Conservation (phyloP, 2,329 filamentous ascomycete species). For the Epicoccum sorghinum region DNA sequence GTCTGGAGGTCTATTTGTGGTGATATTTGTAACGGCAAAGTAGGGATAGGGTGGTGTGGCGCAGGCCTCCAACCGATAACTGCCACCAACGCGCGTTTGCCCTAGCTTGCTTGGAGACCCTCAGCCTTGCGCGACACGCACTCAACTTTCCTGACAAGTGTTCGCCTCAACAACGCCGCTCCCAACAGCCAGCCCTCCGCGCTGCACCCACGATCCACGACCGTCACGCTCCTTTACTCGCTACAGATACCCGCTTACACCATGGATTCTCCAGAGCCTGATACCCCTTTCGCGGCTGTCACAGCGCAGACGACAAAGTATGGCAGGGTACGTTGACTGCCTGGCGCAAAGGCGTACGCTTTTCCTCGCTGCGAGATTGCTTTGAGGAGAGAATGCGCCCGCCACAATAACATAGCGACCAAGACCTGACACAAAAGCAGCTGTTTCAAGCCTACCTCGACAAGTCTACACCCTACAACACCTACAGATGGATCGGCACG, state of each 20-base stretch:
- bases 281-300: constrained; percentile 92
- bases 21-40: not conserved
- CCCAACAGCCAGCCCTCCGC: constrained; percentile 9
- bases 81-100: constrained; percentile 15
- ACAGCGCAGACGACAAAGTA: constrained; percentile 80
- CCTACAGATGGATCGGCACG: constrained; percentile 92
- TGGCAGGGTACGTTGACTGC: constrained; percentile 65
- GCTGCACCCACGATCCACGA: constrained; percentile 1
- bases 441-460: constrained; percentile 95
- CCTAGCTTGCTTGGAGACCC: constrained; percentile 8
- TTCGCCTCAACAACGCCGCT: constrained; percentile 33
- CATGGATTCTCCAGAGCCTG: constrained; percentile 88
- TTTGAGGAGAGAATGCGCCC: not conserved
- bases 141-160: constrained; percentile 29
- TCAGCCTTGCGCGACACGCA: constrained; percentile 17
- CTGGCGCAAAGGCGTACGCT: constrained; percentile 16
- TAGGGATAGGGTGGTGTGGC: not conserved
- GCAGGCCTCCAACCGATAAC: constrained; percentile 1
- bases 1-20: no score
- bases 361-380: not conserved
- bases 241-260: constrained; percentile 4
- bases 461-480: constrained; percentile 85
- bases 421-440: constrained; percentile 55
- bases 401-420: not conserved
- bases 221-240: not conserved